Evolutionary conservation across 2,329 filamentous ascomycete genomes (phyloP), one percentile per base, ranked within the genome.

Genomic region (Cyanodermella asteris): DNA sequence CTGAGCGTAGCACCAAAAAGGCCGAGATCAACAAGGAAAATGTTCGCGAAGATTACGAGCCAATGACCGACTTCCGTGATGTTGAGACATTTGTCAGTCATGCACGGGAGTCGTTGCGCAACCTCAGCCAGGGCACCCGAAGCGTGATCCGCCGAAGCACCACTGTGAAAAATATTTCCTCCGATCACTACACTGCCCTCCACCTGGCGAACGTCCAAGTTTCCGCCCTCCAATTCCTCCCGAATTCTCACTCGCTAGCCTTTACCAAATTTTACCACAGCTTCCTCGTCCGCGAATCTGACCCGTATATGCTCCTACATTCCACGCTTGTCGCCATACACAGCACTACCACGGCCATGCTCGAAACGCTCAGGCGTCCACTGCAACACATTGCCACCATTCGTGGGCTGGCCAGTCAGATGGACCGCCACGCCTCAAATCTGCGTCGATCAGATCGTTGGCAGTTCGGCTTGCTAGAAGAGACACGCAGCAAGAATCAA

Each of bases 11-110:
- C 34, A 69, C 70, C 28, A 67, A 81, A 32, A 97, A 97, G 49
- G 76, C 80, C 4, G 73, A 82, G 44, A 68, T 73, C 0, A 64
- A 84, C 15, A 57, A 66, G 3, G 87, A 97, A 42, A 82, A 72
- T 28, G 72, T 97, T 17, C 65, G 69, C 26, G 87, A 97, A 31
- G 87, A 97, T 43, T 78, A 77, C 38, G 70, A 78, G 34, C 82
- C 87, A 1, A 60, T 93, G 11, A 65, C 74, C 32, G 76, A 87
- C 34, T 65, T 84, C 23, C 66, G 71, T 15, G 84, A 93, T 47
- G 81, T 93, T 3, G 84, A 94, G 41, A 72, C 87, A 37, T 91
- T 97, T 46, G 72, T 91, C 26, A 72, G 80, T 26, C 77, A 91
- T 42, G 84, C 84, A 12, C 68, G 80, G 37, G 84, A 94, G 28